These are phyloP conservation scores for Neurospora sp. DNA, from an alignment of 495 filamentous ascomycete genomes.

Conservation along the genomic window DNA sequence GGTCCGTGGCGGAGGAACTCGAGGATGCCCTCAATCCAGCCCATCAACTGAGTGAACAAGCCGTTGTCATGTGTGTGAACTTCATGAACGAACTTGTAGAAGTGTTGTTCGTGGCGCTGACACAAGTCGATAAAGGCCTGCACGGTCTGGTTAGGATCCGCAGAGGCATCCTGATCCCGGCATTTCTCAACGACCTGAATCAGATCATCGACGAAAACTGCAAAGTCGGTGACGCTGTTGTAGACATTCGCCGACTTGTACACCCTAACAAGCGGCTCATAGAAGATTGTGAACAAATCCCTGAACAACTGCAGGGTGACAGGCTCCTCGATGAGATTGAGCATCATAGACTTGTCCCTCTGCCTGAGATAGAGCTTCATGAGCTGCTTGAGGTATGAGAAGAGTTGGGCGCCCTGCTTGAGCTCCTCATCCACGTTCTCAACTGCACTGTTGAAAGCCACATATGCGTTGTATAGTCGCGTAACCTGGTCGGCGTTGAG, in stretches of 20 bases:
- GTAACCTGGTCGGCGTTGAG: slow-evolving; percentile 65
- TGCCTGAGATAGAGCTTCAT: slow-evolving; percentile 87
- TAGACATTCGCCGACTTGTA: slow-evolving; percentile 99
- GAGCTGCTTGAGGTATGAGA: slow-evolving; percentile 88
- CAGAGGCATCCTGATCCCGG: slow-evolving; percentile 81
- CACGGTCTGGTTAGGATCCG: slow-evolving; percentile 97
- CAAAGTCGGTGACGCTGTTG: slow-evolving; percentile 91
- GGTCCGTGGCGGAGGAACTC: slow-evolving; percentile 87
- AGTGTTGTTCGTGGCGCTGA: slow-evolving; percentile 86
- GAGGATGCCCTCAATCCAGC: slow-evolving; percentile 94
- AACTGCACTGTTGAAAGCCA: slow-evolving; percentile 92
- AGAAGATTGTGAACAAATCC: slow-evolving; percentile 97
- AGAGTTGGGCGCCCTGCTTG: slow-evolving; percentile 77
- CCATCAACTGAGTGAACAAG: slow-evolving; percentile 90
- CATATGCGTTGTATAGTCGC: slow-evolving; percentile 83
- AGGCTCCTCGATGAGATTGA: slow-evolving; percentile 88
- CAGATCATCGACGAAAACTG: slow-evolving; percentile 81
- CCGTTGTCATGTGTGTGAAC: slow-evolving; percentile 98
- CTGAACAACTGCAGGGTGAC: slow-evolving; percentile 87
- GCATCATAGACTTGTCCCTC: slow-evolving; percentile 95
- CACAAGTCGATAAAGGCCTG: slow-evolving; percentile 97
- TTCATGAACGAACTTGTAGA: slow-evolving; percentile 98
- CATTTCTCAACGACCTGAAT: slow-evolving; percentile 81
- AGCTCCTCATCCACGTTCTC: slow-evolving; percentile 86
- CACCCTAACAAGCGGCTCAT: slow-evolving; percentile 89